phyloP scores from a whole-genome alignment of 805 yeast species.

The Ogataea saltuana region DNA sequence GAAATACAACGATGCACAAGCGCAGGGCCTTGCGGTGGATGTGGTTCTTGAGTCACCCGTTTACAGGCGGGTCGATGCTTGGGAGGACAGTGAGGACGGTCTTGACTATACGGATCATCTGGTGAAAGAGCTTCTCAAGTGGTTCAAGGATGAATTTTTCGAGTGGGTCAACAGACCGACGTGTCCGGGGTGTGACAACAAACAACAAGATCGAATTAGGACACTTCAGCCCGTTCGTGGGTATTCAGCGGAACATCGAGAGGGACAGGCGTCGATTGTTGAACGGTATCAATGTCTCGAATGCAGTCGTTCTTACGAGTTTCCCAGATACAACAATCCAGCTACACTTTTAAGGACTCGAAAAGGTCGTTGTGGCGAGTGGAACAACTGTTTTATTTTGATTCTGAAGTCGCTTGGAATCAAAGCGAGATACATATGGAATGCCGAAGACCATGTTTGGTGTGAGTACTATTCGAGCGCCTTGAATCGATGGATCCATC shows the following conservation, averaged over 20 bases:
- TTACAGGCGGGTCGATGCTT: slow-evolving; percentile 45
- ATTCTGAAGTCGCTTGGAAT: slow-evolving; percentile 67
- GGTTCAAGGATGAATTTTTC: slow-evolving; percentile 81
- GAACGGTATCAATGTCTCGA: slow-evolving; percentile 64
- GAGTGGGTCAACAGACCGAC: slow-evolving; percentile 76
- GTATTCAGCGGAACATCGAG: slow-evolving; percentile 42
- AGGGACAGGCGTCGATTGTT: slow-evolving; percentile 53
- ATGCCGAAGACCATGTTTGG: slow-evolving; percentile 95
- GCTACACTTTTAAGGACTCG: slow-evolving; percentile 58
- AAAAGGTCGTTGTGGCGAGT: slow-evolving; percentile 90
- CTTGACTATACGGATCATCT: slow-evolving; percentile 56
- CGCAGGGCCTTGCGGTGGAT: slow-evolving; percentile 61
- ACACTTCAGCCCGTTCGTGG: slow-evolving; percentile 44
- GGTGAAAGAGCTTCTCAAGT: slow-evolving; percentile 56
- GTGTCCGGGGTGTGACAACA: slow-evolving; percentile 53
- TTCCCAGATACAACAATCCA: slow-evolving; percentile 78
- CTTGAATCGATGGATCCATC: slow-evolving; percentile 76
- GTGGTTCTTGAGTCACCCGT: slow-evolving; percentile 64
- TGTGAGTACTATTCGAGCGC: slow-evolving; percentile 75
- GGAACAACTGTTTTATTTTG: slow-evolving; percentile 83
- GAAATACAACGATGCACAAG: slow-evolving; percentile 43
- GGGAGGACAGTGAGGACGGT: slow-evolving; percentile 19
- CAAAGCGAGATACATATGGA: slow-evolving; percentile 76
- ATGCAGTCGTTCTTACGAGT: slow-evolving; percentile 53
- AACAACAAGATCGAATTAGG: slow-evolving; percentile 41